Evolutionary conservation across 208 protist species (phyloP), one percentile per base, ranked within the genome.

Genomic region (Histomonas meleagridis): DNA sequence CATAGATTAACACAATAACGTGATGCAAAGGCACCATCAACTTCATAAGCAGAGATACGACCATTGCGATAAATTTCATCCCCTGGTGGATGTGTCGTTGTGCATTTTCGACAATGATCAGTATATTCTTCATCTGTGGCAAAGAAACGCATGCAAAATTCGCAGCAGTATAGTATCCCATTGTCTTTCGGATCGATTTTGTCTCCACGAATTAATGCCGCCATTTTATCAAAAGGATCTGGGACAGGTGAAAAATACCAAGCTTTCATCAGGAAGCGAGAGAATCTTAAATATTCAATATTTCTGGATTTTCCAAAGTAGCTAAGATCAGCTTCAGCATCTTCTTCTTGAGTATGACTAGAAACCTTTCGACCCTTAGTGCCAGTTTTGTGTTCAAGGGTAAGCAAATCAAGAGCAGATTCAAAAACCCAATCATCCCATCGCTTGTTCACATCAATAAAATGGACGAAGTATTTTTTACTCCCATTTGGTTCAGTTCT

Each of bases 1-100:
- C 98, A 99, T 18, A 99, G 93, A 93, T 99, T 98, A 94, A 99
- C 93, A 86, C 94, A 94, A 53, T 94, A 95, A 2, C 92, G 90
- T 48, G 92, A 78, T 26, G 51, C 62, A n/a, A 57, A 46, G 0
- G 92, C 43, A 46, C 90, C 91, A 90, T 95, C 93, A 7, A 98
- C 93, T 91, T 99, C 98, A 90, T 98, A 97, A 60, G 99, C 95
- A 16, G 97, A 95, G 10, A 99, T 92, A 12, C 90, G 91, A 16
- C 91, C 94, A 51, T 95, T 91, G 32, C 96, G 93, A 93, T 97
- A 97, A 28, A 97, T 97, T 92, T 97, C 96, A 79, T 95, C 94
- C 0, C 96, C 96, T 7, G 96, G 96, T 38, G 98, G 98, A 91
- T 97, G 96, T n/a, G 76, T 91, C 16, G 92, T 23, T 32, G 26